phyloP scores from a whole-genome alignment of 306 rosid genomes.

The Lupinus albus region DNA sequence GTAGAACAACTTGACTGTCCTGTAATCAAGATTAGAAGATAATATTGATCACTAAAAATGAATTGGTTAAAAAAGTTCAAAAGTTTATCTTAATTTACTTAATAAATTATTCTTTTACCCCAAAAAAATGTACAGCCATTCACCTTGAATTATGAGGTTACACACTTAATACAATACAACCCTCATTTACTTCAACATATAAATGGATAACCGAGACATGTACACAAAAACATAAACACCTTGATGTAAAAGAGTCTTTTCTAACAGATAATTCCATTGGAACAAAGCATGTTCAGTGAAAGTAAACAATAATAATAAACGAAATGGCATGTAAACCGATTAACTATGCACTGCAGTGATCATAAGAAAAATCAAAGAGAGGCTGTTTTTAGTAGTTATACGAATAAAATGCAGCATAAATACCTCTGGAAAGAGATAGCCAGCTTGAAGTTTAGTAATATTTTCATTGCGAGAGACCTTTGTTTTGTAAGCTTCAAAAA shows the following conservation, averaged over 20 bases:
- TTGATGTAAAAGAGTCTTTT: neutral
- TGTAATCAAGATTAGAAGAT: slow-evolving; percentile 15
- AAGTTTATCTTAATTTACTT: neutral
- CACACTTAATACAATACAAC: slow-evolving; percentile 7
- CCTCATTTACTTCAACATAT: slow-evolving; percentile 21
- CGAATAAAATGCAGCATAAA: slow-evolving; percentile 42
- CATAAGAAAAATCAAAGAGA: slow-evolving; percentile 4
- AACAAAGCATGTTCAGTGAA: neutral
- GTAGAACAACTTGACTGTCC: neutral
- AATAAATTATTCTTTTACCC: slow-evolving; percentile 8
- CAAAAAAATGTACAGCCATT: neutral
- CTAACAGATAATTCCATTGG: neutral
- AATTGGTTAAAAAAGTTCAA: neutral
- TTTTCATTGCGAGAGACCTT: slow-evolving; percentile 79
- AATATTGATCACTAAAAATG: slow-evolving; percentile 2
- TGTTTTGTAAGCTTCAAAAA: slow-evolving; percentile 69
- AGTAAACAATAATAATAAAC: neutral
- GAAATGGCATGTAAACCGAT: neutral
- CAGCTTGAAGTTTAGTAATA: slow-evolving; percentile 88
- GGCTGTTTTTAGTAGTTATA: neutral
- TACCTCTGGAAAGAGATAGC: slow-evolving; percentile 98
- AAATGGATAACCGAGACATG: neutral
- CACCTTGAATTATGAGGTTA: slow-evolving; percentile 1
- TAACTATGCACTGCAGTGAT: slow-evolving; percentile 5
- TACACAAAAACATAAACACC: neutral